Base-by-base conservation (phyloP, 805 yeast species). In the Isabelozyma rhagii region DNA sequence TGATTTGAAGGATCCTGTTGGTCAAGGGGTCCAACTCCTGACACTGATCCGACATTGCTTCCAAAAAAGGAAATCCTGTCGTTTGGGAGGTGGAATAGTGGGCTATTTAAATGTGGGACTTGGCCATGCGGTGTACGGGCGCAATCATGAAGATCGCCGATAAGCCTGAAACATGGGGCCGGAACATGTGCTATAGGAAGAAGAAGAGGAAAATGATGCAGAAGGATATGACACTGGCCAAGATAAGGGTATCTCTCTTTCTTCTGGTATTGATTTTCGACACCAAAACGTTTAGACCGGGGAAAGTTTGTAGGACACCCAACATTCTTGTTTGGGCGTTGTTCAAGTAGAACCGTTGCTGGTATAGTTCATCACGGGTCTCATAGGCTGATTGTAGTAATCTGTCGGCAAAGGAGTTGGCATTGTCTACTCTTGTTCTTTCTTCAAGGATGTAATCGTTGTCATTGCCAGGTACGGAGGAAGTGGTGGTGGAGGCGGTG, bases 211-310 rank as follows among this genome's bases (percentile, higher is more conserved):
- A 64, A 43, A 93, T 60, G 27, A 92, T 82, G 71, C 98, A 89
- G 29, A 80, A 50, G 2, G 89, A 77, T 29, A 92, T 84, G 46
- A 94, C 78, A 3, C 77, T 57, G 1, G 96, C 93, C 61, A 93
- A 68, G n/a, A 93, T 86, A 28, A 93, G 64, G 18, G 96, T 85
- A 66, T 94, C 96, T 50, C 97, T 82, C 71, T 85, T 88, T 67
- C 92, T 85, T 60, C 98, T 79, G 3, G 96, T 85, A 65, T 91
- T 91, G 56, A 93, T 92, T 66, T 85, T 87, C 8, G 85, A 72
- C 29, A 93, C 81, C 48, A 93, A 64, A 7, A 81, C 80, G 62
- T 85, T 87, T 43, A 93, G 71, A 0, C 97, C 97, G 0, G 99
- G 99, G 45, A 94, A 79, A 39, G 79, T 72, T 59, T 81, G 81